Evolutionary conservation across 2,329 filamentous ascomycete genomes (phyloP).

Genomic region (Neodidymelliopsis sp.): DNA sequence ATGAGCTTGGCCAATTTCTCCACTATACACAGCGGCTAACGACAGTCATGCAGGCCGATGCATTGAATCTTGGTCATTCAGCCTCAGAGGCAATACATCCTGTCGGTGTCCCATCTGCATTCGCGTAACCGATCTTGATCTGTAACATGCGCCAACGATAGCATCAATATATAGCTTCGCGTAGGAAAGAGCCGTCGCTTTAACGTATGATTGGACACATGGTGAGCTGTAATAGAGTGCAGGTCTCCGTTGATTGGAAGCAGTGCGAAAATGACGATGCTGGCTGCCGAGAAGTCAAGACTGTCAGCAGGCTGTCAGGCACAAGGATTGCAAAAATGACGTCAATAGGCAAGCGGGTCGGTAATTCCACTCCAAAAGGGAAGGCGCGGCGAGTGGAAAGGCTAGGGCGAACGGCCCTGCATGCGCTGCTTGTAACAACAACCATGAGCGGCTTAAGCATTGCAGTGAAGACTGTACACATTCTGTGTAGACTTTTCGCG

Average conservation of each 20-base stretch:
- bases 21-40: neutral
- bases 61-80: neutral
- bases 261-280: constrained; percentile 7
- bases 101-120: neutral
- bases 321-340: constrained; percentile 7
- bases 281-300: neutral
- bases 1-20: neutral
- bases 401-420: constrained; percentile 6
- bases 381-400: neutral
- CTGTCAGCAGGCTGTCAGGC: constrained; percentile 10
- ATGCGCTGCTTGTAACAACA: neutral
- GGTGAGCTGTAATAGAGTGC: neutral
- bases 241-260: neutral
- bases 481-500: neutral
- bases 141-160: neutral
- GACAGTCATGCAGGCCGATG: neutral
- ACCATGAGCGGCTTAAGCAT: too few relatives aligned
- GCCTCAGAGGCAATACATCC: neutral
- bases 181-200: neutral
- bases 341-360: constrained; percentile 5
- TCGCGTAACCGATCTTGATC: neutral
- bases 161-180: constrained; percentile 2
- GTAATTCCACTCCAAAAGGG: neutral
- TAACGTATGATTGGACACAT: neutral
- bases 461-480: neutral